Conservation (phyloP, 352 stramenopile species). For the Saprolegnia parasitica region DNA sequence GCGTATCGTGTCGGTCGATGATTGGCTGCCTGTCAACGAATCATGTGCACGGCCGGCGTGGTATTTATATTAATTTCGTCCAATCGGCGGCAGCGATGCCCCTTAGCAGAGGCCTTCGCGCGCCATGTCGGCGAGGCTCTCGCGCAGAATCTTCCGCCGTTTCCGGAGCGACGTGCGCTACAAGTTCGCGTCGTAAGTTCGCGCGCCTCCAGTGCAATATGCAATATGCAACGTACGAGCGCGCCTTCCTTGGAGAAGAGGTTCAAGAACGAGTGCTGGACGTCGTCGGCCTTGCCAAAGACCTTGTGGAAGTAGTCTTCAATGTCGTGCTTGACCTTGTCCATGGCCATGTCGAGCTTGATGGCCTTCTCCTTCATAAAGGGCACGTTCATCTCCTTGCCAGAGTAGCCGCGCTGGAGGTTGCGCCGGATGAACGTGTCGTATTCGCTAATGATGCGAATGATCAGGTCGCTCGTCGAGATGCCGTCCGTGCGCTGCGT, state of each 20-base stretch:
- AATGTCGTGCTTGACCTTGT: slow-evolving; percentile 78
- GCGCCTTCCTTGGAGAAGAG: slow-evolving; percentile 72
- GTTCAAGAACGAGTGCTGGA: slow-evolving; percentile 72
- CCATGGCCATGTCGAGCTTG: slow-evolving; percentile 82
- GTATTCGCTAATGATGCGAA: slow-evolving; percentile 87
- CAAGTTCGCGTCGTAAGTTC: slow-evolving; percentile 3
- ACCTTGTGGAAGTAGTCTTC: slow-evolving; percentile 73
- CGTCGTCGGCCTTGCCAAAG: slow-evolving; percentile 72
- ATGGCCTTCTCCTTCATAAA: slow-evolving; percentile 86
- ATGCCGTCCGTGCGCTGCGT: slow-evolving; percentile 84
- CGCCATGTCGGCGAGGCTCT: slow-evolving; percentile 68
- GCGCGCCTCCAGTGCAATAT: neutral
- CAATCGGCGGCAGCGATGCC: neutral
- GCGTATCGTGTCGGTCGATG: neutral
- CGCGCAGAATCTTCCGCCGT: slow-evolving; percentile 78
- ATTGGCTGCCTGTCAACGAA: neutral
- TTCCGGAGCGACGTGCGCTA: slow-evolving; percentile 71
- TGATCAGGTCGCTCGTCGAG: slow-evolving; percentile 87
- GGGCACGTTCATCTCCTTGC: slow-evolving; percentile 90
- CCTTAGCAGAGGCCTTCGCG: slow-evolving; percentile 66
- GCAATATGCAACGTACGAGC: slow-evolving; percentile 40
- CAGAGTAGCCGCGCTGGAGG: slow-evolving; percentile 81
- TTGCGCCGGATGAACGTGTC: slow-evolving; percentile 90
- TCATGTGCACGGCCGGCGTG: neutral
- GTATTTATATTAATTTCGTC: slow-evolving; percentile 24